These are phyloP conservation scores for Fusarium verrucosum DNA, from an alignment of 2,329 filamentous ascomycete genomes.

Conservation along the genomic window DNA sequence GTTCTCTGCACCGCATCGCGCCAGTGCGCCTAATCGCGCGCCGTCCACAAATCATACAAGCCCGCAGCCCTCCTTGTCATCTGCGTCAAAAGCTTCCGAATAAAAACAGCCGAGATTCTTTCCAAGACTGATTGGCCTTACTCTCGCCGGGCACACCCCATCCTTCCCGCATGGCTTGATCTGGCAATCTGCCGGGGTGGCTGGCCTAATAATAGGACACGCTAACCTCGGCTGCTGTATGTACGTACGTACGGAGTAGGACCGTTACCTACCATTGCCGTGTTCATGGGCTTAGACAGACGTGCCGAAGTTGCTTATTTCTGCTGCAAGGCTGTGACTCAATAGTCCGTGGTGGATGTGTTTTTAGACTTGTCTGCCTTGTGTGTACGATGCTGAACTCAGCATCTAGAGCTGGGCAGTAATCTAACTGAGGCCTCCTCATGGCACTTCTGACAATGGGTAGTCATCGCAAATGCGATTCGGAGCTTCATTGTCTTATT, in stretches of 20 bases:
- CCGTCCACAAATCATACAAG: conserved; percentile 38
- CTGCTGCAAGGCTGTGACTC: conserved; percentile 38
- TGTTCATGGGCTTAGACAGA: conserved; percentile 11
- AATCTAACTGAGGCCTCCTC: conserved; percentile 38
- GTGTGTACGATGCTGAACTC: conserved; percentile 12
- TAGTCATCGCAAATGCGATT: neutral
- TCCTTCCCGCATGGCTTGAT: conserved; percentile 25
- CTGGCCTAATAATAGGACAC: conserved; percentile 36
- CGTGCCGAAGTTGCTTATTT: conserved; percentile 11
- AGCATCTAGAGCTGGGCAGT: conserved; percentile 3
- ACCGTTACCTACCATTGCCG: conserved; percentile 13
- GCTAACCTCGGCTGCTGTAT: conserved; percentile 10
- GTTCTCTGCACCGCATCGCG: conserved; percentile 39
- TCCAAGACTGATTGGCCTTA: conserved; percentile 20
- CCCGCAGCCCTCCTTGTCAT: conserved; percentile 26
- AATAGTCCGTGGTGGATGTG: conserved; percentile 3
- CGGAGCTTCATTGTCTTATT: neutral
- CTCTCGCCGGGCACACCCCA: conserved; percentile 12
- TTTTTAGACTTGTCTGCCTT: conserved; percentile 35
- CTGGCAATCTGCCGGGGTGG: conserved; percentile 17
- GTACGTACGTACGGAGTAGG: too few relatives aligned
- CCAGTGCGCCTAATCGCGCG: conserved; percentile 43
- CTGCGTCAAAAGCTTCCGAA: conserved; percentile 13
- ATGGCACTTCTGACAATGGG: neutral
- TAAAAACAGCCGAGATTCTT: conserved; percentile 23